Conservation (phyloP, 768 basidiomycete genomes). For the Auricularia sp. region DNA sequence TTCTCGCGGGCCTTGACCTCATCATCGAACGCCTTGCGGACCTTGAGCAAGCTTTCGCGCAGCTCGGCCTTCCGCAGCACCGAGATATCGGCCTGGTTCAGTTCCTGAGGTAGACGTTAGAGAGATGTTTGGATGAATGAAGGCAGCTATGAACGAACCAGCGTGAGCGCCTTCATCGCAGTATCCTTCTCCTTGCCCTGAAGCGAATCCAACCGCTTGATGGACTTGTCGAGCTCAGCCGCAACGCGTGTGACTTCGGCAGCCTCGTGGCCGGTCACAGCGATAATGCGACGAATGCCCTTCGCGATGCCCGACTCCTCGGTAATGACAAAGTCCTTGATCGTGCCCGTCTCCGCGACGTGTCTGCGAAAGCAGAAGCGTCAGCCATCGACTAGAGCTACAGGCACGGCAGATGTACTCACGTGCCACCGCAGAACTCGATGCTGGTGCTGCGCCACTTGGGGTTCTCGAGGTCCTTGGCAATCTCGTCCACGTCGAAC, state of each 20-base stretch:
- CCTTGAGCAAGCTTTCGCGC: constrained; percentile 56
- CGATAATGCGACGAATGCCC: constrained; percentile 89
- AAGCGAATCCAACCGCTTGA: constrained; percentile 16
- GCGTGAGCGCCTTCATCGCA: constrained; percentile 70
- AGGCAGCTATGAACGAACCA: constrained; percentile 39
- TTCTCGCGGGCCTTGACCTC: constrained; percentile 74
- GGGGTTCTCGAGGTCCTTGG: constrained; percentile 73
- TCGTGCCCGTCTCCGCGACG: constrained; percentile 92
- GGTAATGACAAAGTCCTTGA: constrained; percentile 89
- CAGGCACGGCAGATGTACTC: constrained; percentile 23
- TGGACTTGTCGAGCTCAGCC: constrained; percentile 40
- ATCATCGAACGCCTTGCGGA: constrained; percentile 80
- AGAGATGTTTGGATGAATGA: background rate
- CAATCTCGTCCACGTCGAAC: constrained; percentile 78
- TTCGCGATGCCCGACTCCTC: constrained; percentile 98
- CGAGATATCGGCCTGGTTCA: constrained; percentile 84
- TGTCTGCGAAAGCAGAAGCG: constrained; percentile 42
- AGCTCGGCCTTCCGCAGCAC: constrained; percentile 72
- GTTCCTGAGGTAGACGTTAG: constrained; percentile 45
- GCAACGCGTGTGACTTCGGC: constrained; percentile 67
- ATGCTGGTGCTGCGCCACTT: constrained; percentile 88
- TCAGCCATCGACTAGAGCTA: background rate
- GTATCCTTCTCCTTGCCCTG: constrained; percentile 75
- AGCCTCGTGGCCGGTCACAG: constrained; percentile 91
- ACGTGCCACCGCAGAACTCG: constrained; percentile 99